These are phyloP conservation scores for Escovopsis sp. DNA, from an alignment of 2,329 filamentous ascomycete genomes.

Conservation along the genomic window DNA sequence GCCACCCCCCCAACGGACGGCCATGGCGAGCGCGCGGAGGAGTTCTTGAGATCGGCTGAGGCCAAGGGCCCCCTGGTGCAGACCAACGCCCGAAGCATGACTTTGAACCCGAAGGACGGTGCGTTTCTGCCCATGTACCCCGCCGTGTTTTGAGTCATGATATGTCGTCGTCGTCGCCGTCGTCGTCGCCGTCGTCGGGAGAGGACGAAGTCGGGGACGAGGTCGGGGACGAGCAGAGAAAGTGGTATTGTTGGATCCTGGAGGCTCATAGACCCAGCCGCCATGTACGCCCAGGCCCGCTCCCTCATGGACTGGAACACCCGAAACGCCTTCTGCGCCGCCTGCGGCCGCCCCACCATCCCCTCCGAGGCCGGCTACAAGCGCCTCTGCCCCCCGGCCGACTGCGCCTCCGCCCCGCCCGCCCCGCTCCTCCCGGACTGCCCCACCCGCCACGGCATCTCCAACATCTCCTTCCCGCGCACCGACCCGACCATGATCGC, in stretches of 20 bases:
- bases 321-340: conserved; percentile 81
- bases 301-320: conserved; percentile 88
- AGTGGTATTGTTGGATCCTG: too few species aligned
- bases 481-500: conserved; percentile 95
- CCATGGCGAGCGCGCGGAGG: conserved; percentile 44
- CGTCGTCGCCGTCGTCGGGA: too few species aligned
- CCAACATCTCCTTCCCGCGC: conserved; percentile 81
- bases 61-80: conserved; percentile 49
- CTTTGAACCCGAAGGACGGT: conserved; percentile 48
- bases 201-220: too few species aligned
- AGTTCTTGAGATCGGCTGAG: conserved; percentile 27
- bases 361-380: conserved; percentile 70
- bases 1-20: conserved; percentile 51
- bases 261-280: conserved; percentile 38
- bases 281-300: conserved; percentile 79
- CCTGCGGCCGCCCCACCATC: conserved; percentile 72
- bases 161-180: too few species aligned
- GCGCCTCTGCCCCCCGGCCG: conserved; percentile 60
- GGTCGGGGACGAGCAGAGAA: too few species aligned
- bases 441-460: conserved; percentile 68
- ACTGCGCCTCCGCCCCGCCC: conserved; percentile 33
- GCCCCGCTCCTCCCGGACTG: conserved; percentile 49
- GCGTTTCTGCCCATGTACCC: conserved; percentile 11
- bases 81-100: conserved; percentile 48
- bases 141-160: too few species aligned